Conservation (phyloP, 2,329 filamentous ascomycete species). For the Aureobasidium lini region DNA sequence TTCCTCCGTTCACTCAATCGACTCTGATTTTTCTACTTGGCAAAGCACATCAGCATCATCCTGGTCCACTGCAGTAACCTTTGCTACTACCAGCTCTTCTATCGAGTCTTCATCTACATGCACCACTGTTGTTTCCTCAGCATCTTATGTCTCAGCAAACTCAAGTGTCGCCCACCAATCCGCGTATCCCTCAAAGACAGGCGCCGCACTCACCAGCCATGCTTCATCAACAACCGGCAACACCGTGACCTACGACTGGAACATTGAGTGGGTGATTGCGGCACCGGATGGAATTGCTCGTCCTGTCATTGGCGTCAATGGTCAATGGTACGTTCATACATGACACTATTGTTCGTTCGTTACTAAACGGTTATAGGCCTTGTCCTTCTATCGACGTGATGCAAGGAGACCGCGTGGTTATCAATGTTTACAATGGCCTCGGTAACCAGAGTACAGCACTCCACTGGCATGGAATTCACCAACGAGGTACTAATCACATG, state of each 20-base stretch:
- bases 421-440: conserved; percentile 62
- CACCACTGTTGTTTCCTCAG: background rate
- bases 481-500: conserved; percentile 68
- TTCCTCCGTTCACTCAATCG: background rate
- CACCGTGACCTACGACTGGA: conserved; percentile 44
- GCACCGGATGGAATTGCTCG: conserved; percentile 48
- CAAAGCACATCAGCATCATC: background rate
- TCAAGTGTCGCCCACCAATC: background rate
- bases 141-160: background rate
- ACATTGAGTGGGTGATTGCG: conserved; percentile 47
- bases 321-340: conserved; percentile 42
- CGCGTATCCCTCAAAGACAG: background rate
- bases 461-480: conserved; percentile 73
- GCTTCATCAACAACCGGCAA: conserved; percentile 17
- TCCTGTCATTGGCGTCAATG: conserved; percentile 59
- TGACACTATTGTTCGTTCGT: too few relatives aligned
- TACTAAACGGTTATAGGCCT: conserved; percentile 33
- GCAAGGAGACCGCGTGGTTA: conserved; percentile 62
- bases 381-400: conserved; percentile 65
- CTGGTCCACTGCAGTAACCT: background rate
- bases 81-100: background rate
- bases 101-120: background rate
- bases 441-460: conserved; percentile 57
- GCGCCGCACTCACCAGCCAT: background rate
- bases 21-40: background rate